These are phyloP conservation scores for Neoboletus brunneissimus DNA, from an alignment of 768 basidiomycete species.

Conservation along the genomic window DNA sequence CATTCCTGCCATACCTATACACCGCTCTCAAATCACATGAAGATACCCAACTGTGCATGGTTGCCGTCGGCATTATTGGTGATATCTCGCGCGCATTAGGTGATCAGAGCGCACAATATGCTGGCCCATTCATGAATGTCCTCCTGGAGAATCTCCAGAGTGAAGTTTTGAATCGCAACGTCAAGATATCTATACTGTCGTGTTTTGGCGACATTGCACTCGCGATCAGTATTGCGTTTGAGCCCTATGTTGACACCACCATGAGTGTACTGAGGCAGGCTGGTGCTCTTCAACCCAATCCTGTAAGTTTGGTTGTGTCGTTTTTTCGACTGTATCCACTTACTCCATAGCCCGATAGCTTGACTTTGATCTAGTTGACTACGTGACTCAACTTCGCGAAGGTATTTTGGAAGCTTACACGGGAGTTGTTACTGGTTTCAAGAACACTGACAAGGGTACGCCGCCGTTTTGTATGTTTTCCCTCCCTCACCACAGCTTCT, in stretches of 20 bases:
- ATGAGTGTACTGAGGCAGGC: conserved; percentile 92
- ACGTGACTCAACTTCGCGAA: conserved; percentile 85
- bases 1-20: conserved; percentile 84
- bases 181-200: conserved; percentile 94
- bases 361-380: conserved; percentile 89
- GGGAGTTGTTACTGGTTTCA: conserved; percentile 88
- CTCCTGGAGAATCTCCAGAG: conserved; percentile 89
- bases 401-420: conserved; percentile 97
- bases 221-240: conserved; percentile 82
- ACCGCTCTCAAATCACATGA: conserved; percentile 90
- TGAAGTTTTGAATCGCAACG: conserved; percentile 85
- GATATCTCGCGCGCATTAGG: conserved; percentile 95
- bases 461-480: background rate
- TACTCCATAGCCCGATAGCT: conserved; percentile 41
- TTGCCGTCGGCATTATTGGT: conserved; percentile 93
- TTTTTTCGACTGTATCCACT: background rate
- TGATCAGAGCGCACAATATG: conserved; percentile 78
- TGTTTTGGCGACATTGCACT: conserved; percentile 97
- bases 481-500: conserved; percentile 1
- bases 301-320: conserved; percentile 47
- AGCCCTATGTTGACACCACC: conserved; percentile 85
- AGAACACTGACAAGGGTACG: conserved; percentile 75
- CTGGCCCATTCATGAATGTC: conserved; percentile 86
- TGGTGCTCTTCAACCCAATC: conserved; percentile 81
- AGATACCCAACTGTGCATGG: conserved; percentile 93